Percentiles rank a stretch among this genome's conserved stretches.
These are phyloP conservation scores for Psilocybe sp. DNA, from an alignment of 768 basidiomycete genomes.

Conservation along the genomic window DNA sequence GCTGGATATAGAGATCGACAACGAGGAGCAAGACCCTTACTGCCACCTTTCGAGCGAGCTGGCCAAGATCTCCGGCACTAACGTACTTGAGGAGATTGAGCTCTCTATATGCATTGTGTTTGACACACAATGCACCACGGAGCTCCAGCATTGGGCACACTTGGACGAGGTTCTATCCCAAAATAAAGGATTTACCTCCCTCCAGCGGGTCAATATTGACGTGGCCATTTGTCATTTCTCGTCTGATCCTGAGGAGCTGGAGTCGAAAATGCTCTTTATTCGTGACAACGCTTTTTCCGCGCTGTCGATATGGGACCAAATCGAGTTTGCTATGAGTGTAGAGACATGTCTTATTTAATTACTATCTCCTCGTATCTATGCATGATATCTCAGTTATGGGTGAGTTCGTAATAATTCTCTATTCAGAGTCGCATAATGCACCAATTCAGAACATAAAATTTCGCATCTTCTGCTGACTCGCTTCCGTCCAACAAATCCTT, in stretches of 20 bases:
- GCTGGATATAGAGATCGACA: too few relatives aligned
- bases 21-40: neutral
- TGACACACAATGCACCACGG: neutral
- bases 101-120: neutral
- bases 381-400: too few relatives aligned
- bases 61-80: neutral
- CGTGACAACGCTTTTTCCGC: too few relatives aligned
- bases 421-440: neutral
- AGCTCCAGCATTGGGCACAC: neutral
- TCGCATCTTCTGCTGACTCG: neutral
- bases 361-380: too few relatives aligned
- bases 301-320: too few relatives aligned
- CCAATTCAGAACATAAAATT: slow-evolving; percentile 1
- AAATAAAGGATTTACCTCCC: neutral
- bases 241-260: too few relatives aligned
- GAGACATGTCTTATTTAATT: too few relatives aligned
- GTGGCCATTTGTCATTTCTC: neutral
- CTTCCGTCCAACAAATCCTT: neutral
- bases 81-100: neutral
- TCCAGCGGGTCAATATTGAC: neutral
- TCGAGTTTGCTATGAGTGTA: too few relatives aligned
- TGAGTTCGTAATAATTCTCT: too few relatives aligned
- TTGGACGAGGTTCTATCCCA: slow-evolving; percentile 1
- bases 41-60: neutral
- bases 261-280: too few relatives aligned